A percentile compares a stretch with the other conserved stretches of the same genome.
Conservation (phyloP, 139 green algal genomes). For the Volvox reticuliferus region DNA sequence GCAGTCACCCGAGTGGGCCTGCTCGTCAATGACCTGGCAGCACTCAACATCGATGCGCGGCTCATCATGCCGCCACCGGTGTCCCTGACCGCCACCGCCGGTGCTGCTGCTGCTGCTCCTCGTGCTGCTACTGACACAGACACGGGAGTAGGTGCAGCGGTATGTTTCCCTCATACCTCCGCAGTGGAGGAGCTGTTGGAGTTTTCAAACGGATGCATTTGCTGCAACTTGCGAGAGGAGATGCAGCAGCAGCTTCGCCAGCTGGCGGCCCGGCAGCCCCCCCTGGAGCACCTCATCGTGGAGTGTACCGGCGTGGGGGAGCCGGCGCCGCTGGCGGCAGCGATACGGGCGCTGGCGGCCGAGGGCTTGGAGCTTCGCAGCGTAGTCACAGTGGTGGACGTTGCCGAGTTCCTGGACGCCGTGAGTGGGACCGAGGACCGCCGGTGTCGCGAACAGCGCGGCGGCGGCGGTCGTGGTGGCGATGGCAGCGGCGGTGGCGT, state of each 20-base stretch:
- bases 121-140: not conserved
- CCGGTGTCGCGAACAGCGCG: not conserved
- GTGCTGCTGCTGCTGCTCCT: not conserved
- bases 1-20: slow-evolving; percentile 65
- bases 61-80: slow-evolving; percentile 50
- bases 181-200: slow-evolving; percentile 64
- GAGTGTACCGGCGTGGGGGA: slow-evolving; percentile 86
- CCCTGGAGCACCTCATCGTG: slow-evolving; percentile 80
- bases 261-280: not conserved
- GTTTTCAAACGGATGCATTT: slow-evolving; percentile 89
- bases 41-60: slow-evolving; percentile 87
- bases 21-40: slow-evolving; percentile 89
- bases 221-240: slow-evolving; percentile 86
- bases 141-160: too few relatives aligned
- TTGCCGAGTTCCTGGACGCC: not conserved
- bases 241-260: slow-evolving; percentile 63
- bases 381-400: slow-evolving; percentile 41
- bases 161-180: slow-evolving; percentile 54
- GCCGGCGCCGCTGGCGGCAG: slow-evolving; percentile 67
- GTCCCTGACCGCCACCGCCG: not conserved
- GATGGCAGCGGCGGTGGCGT: too few relatives aligned
- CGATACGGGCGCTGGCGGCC: slow-evolving; percentile 47
- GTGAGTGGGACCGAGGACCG: not conserved
- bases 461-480: too few relatives aligned
- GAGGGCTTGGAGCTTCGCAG: not conserved